Percentiles rank a stretch among this genome's conserved stretches.
phyloP scores from a whole-genome alignment of 2,329 filamentous ascomycete genomes.

The Hypoxylon sp. region DNA sequence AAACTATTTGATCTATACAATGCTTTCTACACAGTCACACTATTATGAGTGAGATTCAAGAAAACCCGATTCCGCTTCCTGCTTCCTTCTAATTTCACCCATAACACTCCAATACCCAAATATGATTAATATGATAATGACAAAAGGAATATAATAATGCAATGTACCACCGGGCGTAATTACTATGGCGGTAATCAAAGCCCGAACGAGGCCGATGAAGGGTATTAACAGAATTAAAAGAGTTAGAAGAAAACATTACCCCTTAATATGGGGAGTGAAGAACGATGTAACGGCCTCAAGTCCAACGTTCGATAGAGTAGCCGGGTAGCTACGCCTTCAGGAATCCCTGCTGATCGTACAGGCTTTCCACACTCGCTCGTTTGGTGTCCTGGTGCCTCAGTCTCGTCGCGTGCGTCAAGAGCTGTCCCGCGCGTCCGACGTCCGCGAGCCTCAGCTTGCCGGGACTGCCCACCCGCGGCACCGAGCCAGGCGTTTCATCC shows the following conservation, averaged over 20 bases:
- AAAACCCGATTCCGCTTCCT: background rate
- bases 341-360: conserved; percentile 42
- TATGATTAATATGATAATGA: background rate
- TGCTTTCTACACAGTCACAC: background rate
- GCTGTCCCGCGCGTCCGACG: background rate
- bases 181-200: background rate
- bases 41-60: background rate
- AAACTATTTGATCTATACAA: background rate
- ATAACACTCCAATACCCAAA: background rate
- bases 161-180: background rate
- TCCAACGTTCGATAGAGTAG: no score
- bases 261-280: background rate
- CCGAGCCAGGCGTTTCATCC: conserved; percentile 18
- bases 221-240: conserved; percentile 23
- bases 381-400: conserved; percentile 25
- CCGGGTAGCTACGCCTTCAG: conserved; percentile 36
- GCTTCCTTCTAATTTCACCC: background rate
- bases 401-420: conserved; percentile 28
- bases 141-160: background rate
- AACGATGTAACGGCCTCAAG: background rate
- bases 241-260: conserved; percentile 16
- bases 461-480: conserved; percentile 14
- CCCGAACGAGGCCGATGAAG: conserved; percentile 13
- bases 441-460: background rate
- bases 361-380: conserved; percentile 30